Evolutionary conservation across 768 basidiomycete genomes (phyloP).

Genomic region (Porphyrellus cyaneotinctus): DNA sequence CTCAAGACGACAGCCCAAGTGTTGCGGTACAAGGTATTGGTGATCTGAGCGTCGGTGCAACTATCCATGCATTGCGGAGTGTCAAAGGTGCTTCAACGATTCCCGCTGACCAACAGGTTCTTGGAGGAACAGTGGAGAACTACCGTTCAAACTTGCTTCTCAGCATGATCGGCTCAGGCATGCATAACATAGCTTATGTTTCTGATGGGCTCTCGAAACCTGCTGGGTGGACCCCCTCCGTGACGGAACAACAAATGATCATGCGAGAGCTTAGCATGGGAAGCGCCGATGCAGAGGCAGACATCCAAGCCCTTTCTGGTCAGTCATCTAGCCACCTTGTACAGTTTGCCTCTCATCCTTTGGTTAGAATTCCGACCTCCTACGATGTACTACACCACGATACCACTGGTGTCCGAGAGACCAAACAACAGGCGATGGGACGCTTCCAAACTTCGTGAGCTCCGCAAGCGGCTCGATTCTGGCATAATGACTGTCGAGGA

Average conservation of each 20-base stretch:
- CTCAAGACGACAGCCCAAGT: slow-evolving; percentile 58
- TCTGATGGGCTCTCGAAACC: slow-evolving; percentile 58
- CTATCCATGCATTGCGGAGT: slow-evolving; percentile 80
- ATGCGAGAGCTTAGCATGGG: slow-evolving; percentile 88
- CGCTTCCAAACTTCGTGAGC: slow-evolving; percentile 86
- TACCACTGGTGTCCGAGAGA: slow-evolving; percentile 85
- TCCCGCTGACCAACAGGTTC: slow-evolving; percentile 89
- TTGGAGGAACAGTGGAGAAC: slow-evolving; percentile 90
- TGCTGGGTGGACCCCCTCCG: slow-evolving; percentile 63
- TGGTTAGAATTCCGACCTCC: slow-evolving; percentile 81
- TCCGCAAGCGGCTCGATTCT: slow-evolving; percentile 92
- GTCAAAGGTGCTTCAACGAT: slow-evolving; percentile 92
- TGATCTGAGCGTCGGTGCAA: slow-evolving; percentile 81
- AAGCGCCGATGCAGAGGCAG: slow-evolving; percentile 71
- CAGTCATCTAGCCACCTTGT: slow-evolving; percentile 26
- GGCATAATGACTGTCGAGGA: slow-evolving; percentile 80
- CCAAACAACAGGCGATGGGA: slow-evolving; percentile 88
- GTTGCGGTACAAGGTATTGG: slow-evolving; percentile 78
- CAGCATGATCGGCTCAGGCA: slow-evolving; percentile 80
- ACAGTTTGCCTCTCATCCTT: slow-evolving; percentile 9
- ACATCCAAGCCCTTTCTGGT: slow-evolving; percentile 86
- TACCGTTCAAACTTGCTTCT: slow-evolving; percentile 88
- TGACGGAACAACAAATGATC: slow-evolving; percentile 96
- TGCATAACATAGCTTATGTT: slow-evolving; percentile 53
- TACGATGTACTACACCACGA: slow-evolving; percentile 94